Evolutionary conservation across 805 yeast genomes (phyloP), one percentile per base, ranked within the genome.

Genomic region (Jamesozyma rosinii): DNA sequence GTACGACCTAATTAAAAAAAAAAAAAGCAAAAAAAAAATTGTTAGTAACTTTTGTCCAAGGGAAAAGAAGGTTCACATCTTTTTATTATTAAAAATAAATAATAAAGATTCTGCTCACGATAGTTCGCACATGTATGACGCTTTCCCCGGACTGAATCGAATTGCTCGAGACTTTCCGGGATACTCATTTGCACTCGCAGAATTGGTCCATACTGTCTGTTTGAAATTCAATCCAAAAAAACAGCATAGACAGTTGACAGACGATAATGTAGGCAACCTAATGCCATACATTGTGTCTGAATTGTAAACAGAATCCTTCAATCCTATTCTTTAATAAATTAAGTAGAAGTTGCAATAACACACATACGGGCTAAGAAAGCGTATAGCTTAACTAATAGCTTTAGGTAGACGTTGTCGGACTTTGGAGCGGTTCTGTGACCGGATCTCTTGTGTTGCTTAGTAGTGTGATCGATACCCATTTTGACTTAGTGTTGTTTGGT

Each of bases 371-470:
- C 95, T 75, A 92, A 81, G 94, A 87, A 92, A 69, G 97, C 75
- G 87, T 89, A 92, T 66, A 92, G 79, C 83, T 90, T 90, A 72
- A 90, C 97, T 75, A 92, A 83, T 70, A 92, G 76, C 75, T 83
- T 84, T 77, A 92, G 79, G 95, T 92, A 90, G 76, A 89, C 96
- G 72, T 92, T 92, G 77, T 92, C 95, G 59, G 97, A 90, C 80
- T 87, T 87, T 77, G 98, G 99, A 74, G 97, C 97, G 70, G 83
- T 76, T 78, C 99, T 88, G 87, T 87, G 95, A 74, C 95, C 82
- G 62, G 82, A 75, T 76, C 87, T 86, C 69, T 77, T 79, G 83
- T 92, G 99, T 77, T 87, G 97, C 76, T 90, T 92, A 71, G 80
- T 70, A 75, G 83, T 78, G 79, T 86, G 95, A 78, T 92, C 97